A percentile compares a stretch with the other conserved stretches of the same genome.
phyloP scores from a whole-genome alignment of 1,139 yeast genomes.

The Torulaspora globosa region DNA sequence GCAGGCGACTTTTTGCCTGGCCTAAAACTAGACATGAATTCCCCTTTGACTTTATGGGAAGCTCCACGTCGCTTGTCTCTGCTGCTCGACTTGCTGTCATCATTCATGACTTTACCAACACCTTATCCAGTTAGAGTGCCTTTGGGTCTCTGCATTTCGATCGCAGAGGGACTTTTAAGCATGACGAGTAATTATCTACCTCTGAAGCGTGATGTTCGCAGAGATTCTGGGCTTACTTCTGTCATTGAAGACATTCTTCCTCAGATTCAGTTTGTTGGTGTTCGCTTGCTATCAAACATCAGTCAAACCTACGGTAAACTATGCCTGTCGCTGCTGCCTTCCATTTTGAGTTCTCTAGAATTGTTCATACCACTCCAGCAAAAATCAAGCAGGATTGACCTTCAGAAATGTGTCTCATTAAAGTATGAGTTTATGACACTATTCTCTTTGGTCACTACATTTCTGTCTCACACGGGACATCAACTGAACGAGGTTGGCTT shows the following conservation, averaged over 20 bases:
- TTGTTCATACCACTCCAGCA: constrained; percentile 46
- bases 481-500: constrained; percentile 36
- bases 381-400: constrained; percentile 34
- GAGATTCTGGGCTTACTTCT: constrained; percentile 44
- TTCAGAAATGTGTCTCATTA: constrained; percentile 30
- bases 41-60: constrained; percentile 47
- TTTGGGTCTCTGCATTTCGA: constrained; percentile 48
- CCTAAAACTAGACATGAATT: constrained; percentile 55
- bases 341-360: constrained; percentile 51
- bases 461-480: constrained; percentile 31
- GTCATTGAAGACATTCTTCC: constrained; percentile 44
- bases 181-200: constrained; percentile 53
- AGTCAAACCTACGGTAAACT: constrained; percentile 44
- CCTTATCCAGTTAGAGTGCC: constrained; percentile 51
- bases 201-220: constrained; percentile 55
- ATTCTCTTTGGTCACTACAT: constrained; percentile 20
- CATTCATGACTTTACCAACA: constrained; percentile 46
- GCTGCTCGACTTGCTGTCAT: constrained; percentile 44
- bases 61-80: constrained; percentile 49
- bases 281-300: constrained; percentile 42
- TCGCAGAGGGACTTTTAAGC: constrained; percentile 51
- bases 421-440: constrained; percentile 24
- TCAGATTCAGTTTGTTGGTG: constrained; percentile 45
- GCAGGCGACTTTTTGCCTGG: constrained; percentile 41
- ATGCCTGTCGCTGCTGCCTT: constrained; percentile 47